phyloP scores from a whole-genome alignment of 208 protist species.

The Trypanosoma boissoni region DNA sequence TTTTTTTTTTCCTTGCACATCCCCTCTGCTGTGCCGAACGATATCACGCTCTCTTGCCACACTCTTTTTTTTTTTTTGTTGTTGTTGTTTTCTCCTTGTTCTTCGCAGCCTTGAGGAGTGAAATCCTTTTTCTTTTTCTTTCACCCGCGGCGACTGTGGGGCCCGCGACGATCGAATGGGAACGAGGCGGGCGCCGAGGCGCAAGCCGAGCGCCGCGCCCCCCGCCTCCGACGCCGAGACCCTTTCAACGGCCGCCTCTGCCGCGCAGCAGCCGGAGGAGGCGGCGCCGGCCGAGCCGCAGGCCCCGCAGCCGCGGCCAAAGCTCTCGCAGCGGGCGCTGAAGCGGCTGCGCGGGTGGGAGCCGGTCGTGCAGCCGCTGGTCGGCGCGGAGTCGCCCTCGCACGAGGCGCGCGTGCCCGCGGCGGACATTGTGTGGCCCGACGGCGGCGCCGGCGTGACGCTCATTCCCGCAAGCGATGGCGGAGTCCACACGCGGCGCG shows the following conservation, averaged over 20 bases:
- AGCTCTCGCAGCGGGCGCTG: slow-evolving; percentile 18
- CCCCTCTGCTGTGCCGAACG: too few relatives aligned
- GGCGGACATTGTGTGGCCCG: slow-evolving; percentile 20
- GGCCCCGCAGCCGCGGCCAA: background rate
- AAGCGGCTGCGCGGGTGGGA: slow-evolving; percentile 25
- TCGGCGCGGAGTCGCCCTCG: background rate
- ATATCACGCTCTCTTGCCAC: too few relatives aligned
- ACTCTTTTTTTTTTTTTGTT: too few relatives aligned
- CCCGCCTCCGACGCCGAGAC: too few relatives aligned
- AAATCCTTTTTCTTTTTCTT: background rate
- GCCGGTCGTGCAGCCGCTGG: slow-evolving; percentile 18
- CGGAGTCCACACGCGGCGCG: slow-evolving; percentile 17
- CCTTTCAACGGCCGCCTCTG: too few relatives aligned
- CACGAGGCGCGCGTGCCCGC: background rate
- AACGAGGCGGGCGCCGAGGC: background rate
- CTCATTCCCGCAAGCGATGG: slow-evolving; percentile 17
- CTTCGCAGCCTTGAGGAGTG: too few relatives aligned
- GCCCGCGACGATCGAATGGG: background rate
- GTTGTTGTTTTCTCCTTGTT: too few relatives aligned
- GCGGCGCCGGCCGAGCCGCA: background rate
- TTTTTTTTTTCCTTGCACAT: too few relatives aligned
- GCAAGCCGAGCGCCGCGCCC: too few relatives aligned
- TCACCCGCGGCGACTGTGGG: background rate
- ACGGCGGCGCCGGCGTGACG: slow-evolving; percentile 17
- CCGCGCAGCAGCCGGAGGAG: too few relatives aligned